These are phyloP conservation scores for Sphenostylis stenocarpa DNA, from an alignment of 306 rosid species.

Conservation along the genomic window DNA sequence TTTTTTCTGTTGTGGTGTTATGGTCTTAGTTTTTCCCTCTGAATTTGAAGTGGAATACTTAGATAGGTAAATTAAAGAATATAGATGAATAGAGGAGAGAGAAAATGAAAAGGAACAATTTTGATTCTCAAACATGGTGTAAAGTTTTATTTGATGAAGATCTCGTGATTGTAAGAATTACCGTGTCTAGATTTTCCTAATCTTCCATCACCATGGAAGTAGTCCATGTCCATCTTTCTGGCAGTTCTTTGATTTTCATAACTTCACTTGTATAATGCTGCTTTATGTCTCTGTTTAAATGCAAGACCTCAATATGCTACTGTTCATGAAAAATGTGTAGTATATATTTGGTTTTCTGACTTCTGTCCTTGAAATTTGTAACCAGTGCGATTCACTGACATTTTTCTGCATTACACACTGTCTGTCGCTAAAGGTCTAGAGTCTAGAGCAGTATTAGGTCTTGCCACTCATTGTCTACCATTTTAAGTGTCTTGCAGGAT, in stretches of 20 bases:
- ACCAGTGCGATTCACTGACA: background rate
- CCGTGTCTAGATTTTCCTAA: background rate
- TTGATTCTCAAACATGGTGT: background rate
- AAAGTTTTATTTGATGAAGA: background rate
- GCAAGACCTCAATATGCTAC: background rate
- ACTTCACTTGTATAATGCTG: slow-evolving; percentile 11
- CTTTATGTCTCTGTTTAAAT: background rate
- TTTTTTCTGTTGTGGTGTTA: background rate
- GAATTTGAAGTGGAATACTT: background rate
- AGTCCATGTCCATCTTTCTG: background rate
- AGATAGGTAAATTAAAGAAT: background rate
- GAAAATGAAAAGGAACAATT: background rate
- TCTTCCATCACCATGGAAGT: slow-evolving; percentile 5
- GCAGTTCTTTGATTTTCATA: slow-evolving; percentile 3
- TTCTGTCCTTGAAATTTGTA: background rate
- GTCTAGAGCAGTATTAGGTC: background rate
- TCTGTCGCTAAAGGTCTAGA: background rate
- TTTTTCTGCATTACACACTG: background rate
- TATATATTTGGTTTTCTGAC: background rate
- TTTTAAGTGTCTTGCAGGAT: slow-evolving; percentile 49
- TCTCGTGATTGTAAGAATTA: slow-evolving; percentile 1
- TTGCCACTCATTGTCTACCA: slow-evolving; percentile 14
- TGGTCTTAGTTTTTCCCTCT: background rate
- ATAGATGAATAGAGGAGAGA: background rate
- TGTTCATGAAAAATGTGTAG: background rate